A percentile compares a stretch with the other conserved stretches of the same genome.
These are phyloP conservation scores for Aspergillus flavus DNA, from an alignment of 2,329 filamentous ascomycete genomes.

Conservation along the genomic window DNA sequence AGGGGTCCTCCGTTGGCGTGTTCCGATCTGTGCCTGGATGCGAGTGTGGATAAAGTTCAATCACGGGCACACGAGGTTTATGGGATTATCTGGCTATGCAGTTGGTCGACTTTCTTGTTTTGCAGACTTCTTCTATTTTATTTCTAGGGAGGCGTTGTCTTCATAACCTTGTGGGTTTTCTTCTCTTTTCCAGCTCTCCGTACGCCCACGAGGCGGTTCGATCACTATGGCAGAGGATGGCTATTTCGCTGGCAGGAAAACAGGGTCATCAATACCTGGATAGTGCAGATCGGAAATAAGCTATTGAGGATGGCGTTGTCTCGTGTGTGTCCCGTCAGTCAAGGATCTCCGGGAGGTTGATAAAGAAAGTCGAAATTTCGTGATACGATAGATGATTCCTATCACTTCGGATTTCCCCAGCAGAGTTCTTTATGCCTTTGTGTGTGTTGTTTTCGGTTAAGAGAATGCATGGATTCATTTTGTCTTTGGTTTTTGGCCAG, in stretches of 20 bases:
- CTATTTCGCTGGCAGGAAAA: constrained; percentile 17
- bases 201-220: constrained; percentile 27
- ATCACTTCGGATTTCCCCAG: constrained; percentile 27
- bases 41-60: constrained; percentile 44
- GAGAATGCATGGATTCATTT: constrained; percentile 36
- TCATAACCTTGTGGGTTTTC: constrained; percentile 43
- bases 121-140: constrained; percentile 43
- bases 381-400: constrained; percentile 35
- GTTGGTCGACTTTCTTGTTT: constrained; percentile 45
- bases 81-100: constrained; percentile 39
- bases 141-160: constrained; percentile 49
- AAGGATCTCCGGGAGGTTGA: constrained; percentile 14
- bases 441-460: constrained; percentile 28
- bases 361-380: constrained; percentile 25
- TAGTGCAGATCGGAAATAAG: constrained; percentile 22
- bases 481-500: constrained; percentile 20
- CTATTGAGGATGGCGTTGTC: constrained; percentile 25
- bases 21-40: constrained; percentile 33
- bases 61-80: constrained; percentile 35
- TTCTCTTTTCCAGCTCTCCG: constrained; percentile 29
- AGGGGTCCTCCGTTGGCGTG: constrained; percentile 32
- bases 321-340: constrained; percentile 16
- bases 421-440: constrained; percentile 27
- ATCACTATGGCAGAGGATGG: constrained; percentile 30
- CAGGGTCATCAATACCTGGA: constrained; percentile 19